Evolutionary conservation across 1,139 yeast species (phyloP).

Genomic region (Hansenula anomala): DNA sequence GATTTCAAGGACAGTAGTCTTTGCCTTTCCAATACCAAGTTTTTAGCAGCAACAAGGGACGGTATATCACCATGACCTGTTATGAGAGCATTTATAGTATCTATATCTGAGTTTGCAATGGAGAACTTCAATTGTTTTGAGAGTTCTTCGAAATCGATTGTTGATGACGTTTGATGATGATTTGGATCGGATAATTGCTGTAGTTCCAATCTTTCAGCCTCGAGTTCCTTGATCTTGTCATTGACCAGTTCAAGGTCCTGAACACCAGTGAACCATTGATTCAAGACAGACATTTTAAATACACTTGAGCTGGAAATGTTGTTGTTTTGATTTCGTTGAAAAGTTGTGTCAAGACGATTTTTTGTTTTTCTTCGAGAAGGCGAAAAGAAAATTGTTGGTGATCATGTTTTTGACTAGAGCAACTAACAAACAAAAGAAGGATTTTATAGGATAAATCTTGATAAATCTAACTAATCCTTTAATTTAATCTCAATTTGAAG

Average conservation of each 20-base stretch:
- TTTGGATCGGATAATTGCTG: constrained; percentile 4
- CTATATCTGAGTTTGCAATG: constrained; percentile 12
- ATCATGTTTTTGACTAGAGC: too few species aligned
- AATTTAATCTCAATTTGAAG: too few species aligned
- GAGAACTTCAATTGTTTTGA: constrained; percentile 12
- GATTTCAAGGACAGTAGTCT: constrained; percentile 14
- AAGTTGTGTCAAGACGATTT: neutral
- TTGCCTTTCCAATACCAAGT: constrained; percentile 8
- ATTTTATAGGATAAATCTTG: too few species aligned
- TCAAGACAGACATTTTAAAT: neutral
- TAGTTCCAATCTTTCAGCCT: constrained; percentile 11
- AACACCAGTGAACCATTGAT: constrained; percentile 7
- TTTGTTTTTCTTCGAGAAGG: neutral
- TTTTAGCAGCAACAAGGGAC: constrained; percentile 11
- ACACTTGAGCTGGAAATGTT: too few species aligned
- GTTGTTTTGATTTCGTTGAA: too few species aligned
- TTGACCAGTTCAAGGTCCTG: constrained; percentile 23
- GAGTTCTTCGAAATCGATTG: constrained; percentile 13
- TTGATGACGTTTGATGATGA: neutral
- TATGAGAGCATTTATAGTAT: constrained; percentile 13
- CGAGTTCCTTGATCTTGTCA: constrained; percentile 18
- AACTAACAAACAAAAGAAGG: too few species aligned
- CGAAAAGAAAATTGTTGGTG: too few species aligned
- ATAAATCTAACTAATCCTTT: too few species aligned
- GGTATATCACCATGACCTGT: constrained; percentile 12